A percentile compares a stretch with the other conserved stretches of the same genome.
Conservation (phyloP, 2,329 filamentous ascomycete species). For the Aspergillus arachidicola region DNA sequence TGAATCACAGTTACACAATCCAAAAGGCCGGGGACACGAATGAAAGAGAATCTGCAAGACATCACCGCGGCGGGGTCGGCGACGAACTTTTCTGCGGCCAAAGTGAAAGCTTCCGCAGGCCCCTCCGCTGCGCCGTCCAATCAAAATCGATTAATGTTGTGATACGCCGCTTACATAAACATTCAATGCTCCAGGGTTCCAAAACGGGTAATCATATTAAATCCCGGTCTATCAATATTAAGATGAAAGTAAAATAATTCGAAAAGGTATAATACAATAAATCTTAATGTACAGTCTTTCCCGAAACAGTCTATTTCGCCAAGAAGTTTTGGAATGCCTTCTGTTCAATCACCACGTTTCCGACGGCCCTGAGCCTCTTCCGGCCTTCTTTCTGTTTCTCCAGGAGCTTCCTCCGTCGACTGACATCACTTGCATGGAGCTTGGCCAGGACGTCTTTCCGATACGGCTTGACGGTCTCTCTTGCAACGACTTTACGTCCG, state of each 20-base stretch:
- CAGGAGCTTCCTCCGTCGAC: constrained; percentile 78
- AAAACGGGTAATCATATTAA: neutral
- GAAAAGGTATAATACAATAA: constrained; percentile 6
- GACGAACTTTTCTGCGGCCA: constrained; percentile 29
- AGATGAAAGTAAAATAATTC: neutral
- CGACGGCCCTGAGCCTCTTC: constrained; percentile 75
- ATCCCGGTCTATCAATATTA: neutral
- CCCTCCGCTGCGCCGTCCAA: constrained; percentile 19
- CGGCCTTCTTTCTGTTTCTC: constrained; percentile 97
- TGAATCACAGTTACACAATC: neutral
- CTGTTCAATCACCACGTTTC: constrained; percentile 95
- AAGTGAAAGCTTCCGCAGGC: constrained; percentile 16
- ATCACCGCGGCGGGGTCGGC: constrained; percentile 28
- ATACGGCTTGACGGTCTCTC: constrained; percentile 95
- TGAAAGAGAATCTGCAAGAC: constrained; percentile 22
- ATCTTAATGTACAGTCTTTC: neutral
- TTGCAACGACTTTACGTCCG: constrained; percentile 78
- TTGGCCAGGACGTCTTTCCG: constrained; percentile 93
- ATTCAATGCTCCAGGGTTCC: neutral
- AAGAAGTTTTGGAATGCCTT: constrained; percentile 94
- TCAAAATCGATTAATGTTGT: constrained; percentile 12
- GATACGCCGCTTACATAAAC: neutral
- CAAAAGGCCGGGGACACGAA: constrained; percentile 1
- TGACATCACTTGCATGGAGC: constrained; percentile 86
- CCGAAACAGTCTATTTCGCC: constrained; percentile 60